phyloP scores from a whole-genome alignment of 768 basidiomycete species.

The Phanerodontia chrysosporium region DNA sequence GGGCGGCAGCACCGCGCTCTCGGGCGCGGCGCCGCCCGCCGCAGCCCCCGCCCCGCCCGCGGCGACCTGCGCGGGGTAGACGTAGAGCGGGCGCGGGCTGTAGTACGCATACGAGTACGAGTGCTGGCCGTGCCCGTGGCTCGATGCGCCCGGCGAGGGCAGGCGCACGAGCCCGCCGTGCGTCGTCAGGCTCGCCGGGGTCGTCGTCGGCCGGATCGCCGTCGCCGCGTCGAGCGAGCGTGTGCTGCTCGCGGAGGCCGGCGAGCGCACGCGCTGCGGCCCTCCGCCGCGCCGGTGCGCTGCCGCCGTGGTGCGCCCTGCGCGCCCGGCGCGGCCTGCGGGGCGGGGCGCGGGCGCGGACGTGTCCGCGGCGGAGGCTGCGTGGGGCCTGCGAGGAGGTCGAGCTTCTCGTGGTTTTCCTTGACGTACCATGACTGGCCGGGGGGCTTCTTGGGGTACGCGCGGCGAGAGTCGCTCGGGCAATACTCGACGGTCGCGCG shows the following conservation, averaged over 20 bases:
- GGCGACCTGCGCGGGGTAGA: slow-evolving; percentile 16
- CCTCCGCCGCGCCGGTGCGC: not conserved
- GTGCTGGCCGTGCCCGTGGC: slow-evolving; percentile 19
- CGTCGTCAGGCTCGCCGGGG: slow-evolving; percentile 6
- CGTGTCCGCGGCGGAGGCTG: not conserved
- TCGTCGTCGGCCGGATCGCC: slow-evolving; percentile 2
- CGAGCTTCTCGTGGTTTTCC: slow-evolving; percentile 18
- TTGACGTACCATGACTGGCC: slow-evolving; percentile 23
- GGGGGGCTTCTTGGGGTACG: slow-evolving; percentile 19
- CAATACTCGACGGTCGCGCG: slow-evolving; percentile 31
- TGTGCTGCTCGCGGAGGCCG: not conserved
- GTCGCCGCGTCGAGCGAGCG: slow-evolving; percentile 15
- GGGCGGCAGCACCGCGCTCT: not conserved
- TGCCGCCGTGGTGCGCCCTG: not conserved
- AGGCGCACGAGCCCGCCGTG: not conserved
- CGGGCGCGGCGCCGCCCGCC: not conserved
- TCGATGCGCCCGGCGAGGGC: slow-evolving; percentile 18
- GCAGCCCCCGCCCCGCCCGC: slow-evolving; percentile 3
- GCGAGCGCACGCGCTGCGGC: not conserved
- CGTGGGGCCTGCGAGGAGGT: slow-evolving; percentile 20
- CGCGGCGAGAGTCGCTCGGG: slow-evolving; percentile 24
- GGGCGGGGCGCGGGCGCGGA: not conserved
- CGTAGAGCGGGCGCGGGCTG: slow-evolving; percentile 19
- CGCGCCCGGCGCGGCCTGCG: slow-evolving; percentile 5
- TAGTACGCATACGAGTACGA: slow-evolving; percentile 14